phyloP scores from a whole-genome alignment of 2,329 filamentous ascomycete genomes.

The Paracorniculantispora psalliotae region DNA sequence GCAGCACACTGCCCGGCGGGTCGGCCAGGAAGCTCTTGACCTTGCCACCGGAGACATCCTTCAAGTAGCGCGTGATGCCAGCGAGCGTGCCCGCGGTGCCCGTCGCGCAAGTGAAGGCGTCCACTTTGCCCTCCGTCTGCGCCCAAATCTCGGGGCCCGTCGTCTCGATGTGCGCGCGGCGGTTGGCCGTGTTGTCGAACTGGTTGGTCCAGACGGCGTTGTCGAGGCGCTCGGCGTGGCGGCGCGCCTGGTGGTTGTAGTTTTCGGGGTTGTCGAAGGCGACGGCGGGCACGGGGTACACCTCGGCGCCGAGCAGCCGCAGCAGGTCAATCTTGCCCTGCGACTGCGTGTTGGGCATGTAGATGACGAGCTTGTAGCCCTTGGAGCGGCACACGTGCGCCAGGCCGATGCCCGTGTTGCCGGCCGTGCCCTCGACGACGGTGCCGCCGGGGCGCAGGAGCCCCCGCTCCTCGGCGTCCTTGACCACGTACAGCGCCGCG shows the following conservation, averaged over 20 bases:
- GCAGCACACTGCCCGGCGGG: slow-evolving; percentile 87
- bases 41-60: slow-evolving; percentile 69
- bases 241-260: slow-evolving; percentile 92
- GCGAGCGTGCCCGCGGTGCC: slow-evolving; percentile 91
- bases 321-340: slow-evolving; percentile 96
- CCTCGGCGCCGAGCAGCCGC: slow-evolving; percentile 85
- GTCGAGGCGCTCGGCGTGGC: slow-evolving; percentile 80
- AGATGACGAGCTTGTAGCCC: slow-evolving; percentile 94
- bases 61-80: slow-evolving; percentile 82
- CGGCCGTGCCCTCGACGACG: slow-evolving; percentile 93
- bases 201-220: slow-evolving; percentile 99
- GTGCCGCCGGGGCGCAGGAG: slow-evolving; percentile 81
- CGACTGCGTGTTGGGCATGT: slow-evolving; percentile 98
- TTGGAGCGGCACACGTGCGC: slow-evolving; percentile 91
- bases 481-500: slow-evolving; percentile 88
- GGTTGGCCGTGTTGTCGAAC: slow-evolving; percentile 94
- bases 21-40: slow-evolving; percentile 91
- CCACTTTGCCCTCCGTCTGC: slow-evolving; percentile 78
- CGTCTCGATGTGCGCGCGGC: slow-evolving; percentile 90
- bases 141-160: slow-evolving; percentile 97
- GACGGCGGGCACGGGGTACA: slow-evolving; percentile 92
- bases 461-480: slow-evolving; percentile 85
- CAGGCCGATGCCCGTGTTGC: slow-evolving; percentile 96
- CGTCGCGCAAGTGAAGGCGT: slow-evolving; percentile 93
- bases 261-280: slow-evolving; percentile 93